Base-by-base conservation (phyloP, 2,329 filamentous ascomycete species). In the Paraconiothyrium sp. region DNA sequence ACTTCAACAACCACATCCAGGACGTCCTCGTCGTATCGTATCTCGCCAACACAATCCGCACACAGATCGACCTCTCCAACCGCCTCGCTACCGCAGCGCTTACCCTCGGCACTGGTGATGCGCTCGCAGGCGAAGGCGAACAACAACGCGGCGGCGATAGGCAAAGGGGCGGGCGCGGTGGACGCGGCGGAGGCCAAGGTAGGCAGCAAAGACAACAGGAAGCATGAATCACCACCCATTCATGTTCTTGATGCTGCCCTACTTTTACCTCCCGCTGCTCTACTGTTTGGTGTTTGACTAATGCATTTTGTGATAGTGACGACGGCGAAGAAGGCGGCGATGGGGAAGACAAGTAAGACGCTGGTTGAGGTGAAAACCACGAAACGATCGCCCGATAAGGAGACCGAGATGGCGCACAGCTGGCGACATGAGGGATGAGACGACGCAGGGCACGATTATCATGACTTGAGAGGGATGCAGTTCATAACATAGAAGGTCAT, bases 1-100 rank as follows among this genome's bases (percentile, higher is more conserved):
- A 98, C 85, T 99, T 99, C 88, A 99, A 99, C 89, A 97, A 97
- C 85, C 95, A 99, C 84, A 93, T 99, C 81, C 95, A 99, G 84
- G 95, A 99, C 80, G 94, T 99, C 64, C 89, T 99, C 69, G 94
- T 98, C 80, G 94, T 99, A 73, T 97, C 93, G 30, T 98, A 98
- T 84, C 87, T 98, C 68, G 93, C 94, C 78, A 98, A 98, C 86
- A 97, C 93, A 69, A 97, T 98, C 83, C 92, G 94, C 81, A 97
- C 94, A 70, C 94, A 98, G 84, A 97, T 98, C 84, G 94, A 98
- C 78, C 88, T 98, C 62, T 96, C 93, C 68, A 96, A 97, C 86
- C 89, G 94, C 67, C 85, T 99, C 76, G 94, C 94, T 57, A 95
- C 83, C 10, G 83, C 83, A 9, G 81, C 83, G 3, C 78, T 85